phyloP scores from a whole-genome alignment of 2,329 filamentous ascomycete genomes.

The Calonectria fujianensis region DNA sequence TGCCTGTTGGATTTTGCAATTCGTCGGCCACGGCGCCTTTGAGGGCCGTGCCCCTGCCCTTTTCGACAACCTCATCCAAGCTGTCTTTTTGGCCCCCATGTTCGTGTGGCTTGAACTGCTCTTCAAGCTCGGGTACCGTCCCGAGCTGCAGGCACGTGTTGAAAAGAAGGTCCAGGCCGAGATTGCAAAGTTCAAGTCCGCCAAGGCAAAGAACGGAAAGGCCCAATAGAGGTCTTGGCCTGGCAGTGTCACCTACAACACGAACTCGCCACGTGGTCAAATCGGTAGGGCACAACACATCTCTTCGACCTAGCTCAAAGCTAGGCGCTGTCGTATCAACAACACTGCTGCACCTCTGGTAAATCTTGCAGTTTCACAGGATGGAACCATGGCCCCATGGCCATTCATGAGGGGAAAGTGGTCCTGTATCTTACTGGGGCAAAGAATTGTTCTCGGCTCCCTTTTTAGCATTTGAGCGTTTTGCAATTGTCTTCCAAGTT shows the following conservation, averaged over 20 bases:
- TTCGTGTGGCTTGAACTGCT: conserved; percentile 98
- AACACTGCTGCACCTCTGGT: not conserved
- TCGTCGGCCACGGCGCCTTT: conserved; percentile 92
- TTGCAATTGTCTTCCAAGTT: conserved; percentile 40
- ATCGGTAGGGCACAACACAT: conserved; percentile 1
- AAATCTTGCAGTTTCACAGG: conserved; percentile 10
- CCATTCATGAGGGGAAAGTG: conserved; percentile 1
- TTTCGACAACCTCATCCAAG: conserved; percentile 93
- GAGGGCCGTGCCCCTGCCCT: conserved; percentile 92
- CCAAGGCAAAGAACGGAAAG: conserved; percentile 66
- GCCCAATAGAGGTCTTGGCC: conserved; percentile 62
- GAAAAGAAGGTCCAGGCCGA: conserved; percentile 85
- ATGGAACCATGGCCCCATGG: conserved; percentile 5
- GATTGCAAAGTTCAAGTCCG: conserved; percentile 81
- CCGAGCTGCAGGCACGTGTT: conserved; percentile 88
- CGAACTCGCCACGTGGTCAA: conserved; percentile 25
- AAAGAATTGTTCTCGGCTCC: conserved; percentile 17
- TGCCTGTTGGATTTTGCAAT: conserved; percentile 90
- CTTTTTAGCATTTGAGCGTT: conserved; percentile 44
- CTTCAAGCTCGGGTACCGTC: conserved; percentile 92
- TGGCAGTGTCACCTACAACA: conserved; percentile 24
- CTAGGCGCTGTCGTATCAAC: not conserved
- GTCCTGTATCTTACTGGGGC: not conserved
- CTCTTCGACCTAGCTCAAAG: not conserved
- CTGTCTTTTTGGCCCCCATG: conserved; percentile 92